These are phyloP conservation scores for Bondarzewia mesenterica DNA, from an alignment of 1,284 basidiomycete species.

Conservation along the genomic window DNA sequence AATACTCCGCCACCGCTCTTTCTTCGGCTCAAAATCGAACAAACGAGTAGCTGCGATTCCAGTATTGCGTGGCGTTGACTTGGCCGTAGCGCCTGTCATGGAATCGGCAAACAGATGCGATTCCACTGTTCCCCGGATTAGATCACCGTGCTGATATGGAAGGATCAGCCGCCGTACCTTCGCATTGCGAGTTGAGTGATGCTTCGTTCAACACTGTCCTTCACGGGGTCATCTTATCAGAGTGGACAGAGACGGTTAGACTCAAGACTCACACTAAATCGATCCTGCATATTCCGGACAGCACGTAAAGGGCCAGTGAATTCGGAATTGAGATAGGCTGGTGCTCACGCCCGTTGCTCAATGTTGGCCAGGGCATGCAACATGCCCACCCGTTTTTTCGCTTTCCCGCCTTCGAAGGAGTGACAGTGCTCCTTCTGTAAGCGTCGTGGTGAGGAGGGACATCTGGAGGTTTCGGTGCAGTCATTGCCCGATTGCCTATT, in stretches of 20 bases:
- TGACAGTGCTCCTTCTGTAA: conserved; percentile 45
- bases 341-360: conserved; percentile 85
- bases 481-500: conserved; percentile 50
- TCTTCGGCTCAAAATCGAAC: conserved; percentile 85
- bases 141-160: conserved; percentile 7
- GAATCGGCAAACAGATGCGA: conserved; percentile 65
- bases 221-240: conserved; percentile 49
- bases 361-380: conserved; percentile 84
- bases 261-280: conserved; percentile 55
- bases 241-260: neutral
- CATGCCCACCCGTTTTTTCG: conserved; percentile 69
- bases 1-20: conserved; percentile 85
- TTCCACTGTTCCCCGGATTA: conserved; percentile 43
- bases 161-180: conserved; percentile 35
- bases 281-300: conserved; percentile 42
- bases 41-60: conserved; percentile 72
- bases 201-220: conserved; percentile 68
- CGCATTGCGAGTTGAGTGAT: conserved; percentile 52
- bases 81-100: conserved; percentile 60
- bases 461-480: conserved; percentile 54
- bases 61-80: conserved; percentile 53
- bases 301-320: too few relatives aligned
- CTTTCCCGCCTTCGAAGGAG: conserved; percentile 53
- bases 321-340: neutral
- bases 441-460: conserved; percentile 59